Conservation (phyloP, 768 basidiomycete species). For the Lactarius deliciosus region DNA sequence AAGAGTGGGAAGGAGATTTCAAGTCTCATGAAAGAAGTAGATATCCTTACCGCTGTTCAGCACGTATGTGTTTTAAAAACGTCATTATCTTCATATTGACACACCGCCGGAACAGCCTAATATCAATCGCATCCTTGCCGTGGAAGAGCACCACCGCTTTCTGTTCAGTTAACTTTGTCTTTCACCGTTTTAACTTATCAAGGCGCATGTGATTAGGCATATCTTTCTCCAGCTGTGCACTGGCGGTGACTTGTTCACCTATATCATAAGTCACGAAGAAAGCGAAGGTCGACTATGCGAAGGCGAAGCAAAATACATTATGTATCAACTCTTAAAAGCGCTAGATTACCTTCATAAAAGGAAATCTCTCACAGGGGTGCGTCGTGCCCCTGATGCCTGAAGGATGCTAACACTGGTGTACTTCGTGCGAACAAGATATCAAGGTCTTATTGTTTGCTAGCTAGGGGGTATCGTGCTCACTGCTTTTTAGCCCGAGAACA, state of each 20-base stretch:
- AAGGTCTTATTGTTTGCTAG: conserved; percentile 45
- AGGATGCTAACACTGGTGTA: conserved; percentile 3
- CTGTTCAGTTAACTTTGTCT: conserved; percentile 41
- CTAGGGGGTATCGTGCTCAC: background rate
- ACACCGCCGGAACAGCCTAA: conserved; percentile 54
- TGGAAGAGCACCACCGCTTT: conserved; percentile 60
- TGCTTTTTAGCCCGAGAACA: conserved; percentile 71
- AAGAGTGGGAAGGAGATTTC: conserved; percentile 57
- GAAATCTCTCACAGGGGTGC: conserved; percentile 78
- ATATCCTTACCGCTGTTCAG: conserved; percentile 64
- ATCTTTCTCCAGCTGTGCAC: conserved; percentile 86
- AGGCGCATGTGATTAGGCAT: conserved; percentile 45
- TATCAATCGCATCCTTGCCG: conserved; percentile 74
- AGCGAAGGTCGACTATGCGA: conserved; percentile 57
- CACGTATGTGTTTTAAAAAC: conserved; percentile 50
- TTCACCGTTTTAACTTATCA: background rate
- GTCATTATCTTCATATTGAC: background rate
- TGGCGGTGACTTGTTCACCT: conserved; percentile 85
- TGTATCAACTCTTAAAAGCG: conserved; percentile 74
- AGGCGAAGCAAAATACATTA: conserved; percentile 81
- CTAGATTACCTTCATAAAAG: conserved; percentile 67
- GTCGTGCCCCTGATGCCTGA: conserved; percentile 23
- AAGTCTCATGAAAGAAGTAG: conserved; percentile 76
- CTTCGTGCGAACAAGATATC: conserved; percentile 46
- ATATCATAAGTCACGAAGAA: conserved; percentile 63